Evolutionary conservation across 2,329 filamentous ascomycete species (phyloP).

Genomic region (Arachnomyces sp.): DNA sequence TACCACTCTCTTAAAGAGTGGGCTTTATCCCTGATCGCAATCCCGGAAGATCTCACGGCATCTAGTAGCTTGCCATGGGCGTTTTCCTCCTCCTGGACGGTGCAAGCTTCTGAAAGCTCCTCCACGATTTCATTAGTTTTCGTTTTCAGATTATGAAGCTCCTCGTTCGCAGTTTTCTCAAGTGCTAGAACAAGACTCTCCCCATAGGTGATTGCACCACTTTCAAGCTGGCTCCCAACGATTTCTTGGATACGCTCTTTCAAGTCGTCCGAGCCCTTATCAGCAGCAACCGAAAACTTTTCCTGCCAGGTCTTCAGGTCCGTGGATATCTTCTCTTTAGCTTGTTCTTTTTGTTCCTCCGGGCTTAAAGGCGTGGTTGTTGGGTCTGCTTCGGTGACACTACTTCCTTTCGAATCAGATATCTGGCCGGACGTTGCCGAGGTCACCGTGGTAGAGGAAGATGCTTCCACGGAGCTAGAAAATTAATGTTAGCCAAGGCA

Average conservation of each 20-base stretch:
- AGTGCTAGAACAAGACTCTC: conserved; percentile 55
- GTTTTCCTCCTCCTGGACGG: conserved; percentile 43
- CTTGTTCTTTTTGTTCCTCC: conserved; percentile 31
- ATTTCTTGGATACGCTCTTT: conserved; percentile 60
- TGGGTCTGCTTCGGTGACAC: conserved; percentile 17
- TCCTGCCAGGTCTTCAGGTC: conserved; percentile 81
- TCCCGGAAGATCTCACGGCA: conserved; percentile 58
- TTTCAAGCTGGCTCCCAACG: conserved; percentile 61
- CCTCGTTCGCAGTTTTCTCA: conserved; percentile 55
- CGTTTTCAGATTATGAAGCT: conserved; percentile 57
- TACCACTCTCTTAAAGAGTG: conserved; percentile 72
- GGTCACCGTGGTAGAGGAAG: conserved; percentile 15
- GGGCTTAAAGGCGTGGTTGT: conserved; percentile 35
- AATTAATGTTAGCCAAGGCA: too few species aligned
- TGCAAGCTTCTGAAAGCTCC: conserved; percentile 50
- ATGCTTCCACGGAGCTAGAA: conserved; percentile 14
- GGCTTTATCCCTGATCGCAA: conserved; percentile 66
- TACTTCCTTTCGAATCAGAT: too few species aligned
- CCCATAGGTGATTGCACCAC: conserved; percentile 42
- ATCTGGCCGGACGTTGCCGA: too few species aligned
- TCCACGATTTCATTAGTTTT: conserved; percentile 52
- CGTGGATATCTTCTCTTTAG: conserved; percentile 59
- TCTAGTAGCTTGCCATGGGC: conserved; percentile 45
- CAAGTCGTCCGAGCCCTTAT: conserved; percentile 68
- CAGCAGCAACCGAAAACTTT: conserved; percentile 76